A percentile compares a stretch with the other conserved stretches of the same genome.
These are phyloP conservation scores for Selaginella tamariscina DNA, from an alignment of 75 land plant species.

Conservation along the genomic window DNA sequence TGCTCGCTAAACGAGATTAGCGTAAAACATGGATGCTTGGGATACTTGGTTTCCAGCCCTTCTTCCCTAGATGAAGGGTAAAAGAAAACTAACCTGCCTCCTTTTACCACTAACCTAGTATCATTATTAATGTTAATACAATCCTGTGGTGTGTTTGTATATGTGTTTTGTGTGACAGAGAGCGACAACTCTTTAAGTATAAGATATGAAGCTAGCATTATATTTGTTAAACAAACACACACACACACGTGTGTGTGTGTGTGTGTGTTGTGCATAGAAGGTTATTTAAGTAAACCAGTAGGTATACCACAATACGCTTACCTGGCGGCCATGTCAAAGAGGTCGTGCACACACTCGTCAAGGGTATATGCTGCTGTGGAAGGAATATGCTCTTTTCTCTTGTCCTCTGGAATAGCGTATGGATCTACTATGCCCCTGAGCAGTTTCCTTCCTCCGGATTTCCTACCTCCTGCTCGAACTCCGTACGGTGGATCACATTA, in stretches of 20 bases:
- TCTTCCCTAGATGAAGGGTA: slow-evolving; percentile 63
- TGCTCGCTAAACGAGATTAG: slow-evolving; percentile 60
- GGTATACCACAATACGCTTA: no score
- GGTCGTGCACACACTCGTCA: slow-evolving; percentile 88
- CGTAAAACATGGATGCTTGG: slow-evolving; percentile 77
- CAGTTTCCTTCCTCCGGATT: slow-evolving; percentile 89
- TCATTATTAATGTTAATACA: no score
- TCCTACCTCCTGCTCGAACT: slow-evolving; percentile 96
- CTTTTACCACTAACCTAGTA: slow-evolving; percentile 71
- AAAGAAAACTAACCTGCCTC: slow-evolving; percentile 89
- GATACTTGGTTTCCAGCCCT: slow-evolving; percentile 29
- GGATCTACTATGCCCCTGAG: slow-evolving; percentile 65
- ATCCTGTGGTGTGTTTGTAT: no score
- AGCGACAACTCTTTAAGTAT: no score
- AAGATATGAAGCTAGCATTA: no score
- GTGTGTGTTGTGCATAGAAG: no score
- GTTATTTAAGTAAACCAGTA: no score
- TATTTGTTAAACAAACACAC: no score
- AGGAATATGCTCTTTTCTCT: slow-evolving; percentile 80
- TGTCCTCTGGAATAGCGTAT: slow-evolving; percentile 82
- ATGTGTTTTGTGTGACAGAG: no score
- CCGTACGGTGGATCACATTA: slow-evolving; percentile 99
- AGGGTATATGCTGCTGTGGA: slow-evolving; percentile 86
- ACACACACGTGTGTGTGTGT: no score
- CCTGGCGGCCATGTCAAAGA: slow-evolving; percentile 79